These are phyloP conservation scores for Pezicula carpinea DNA, from an alignment of 2,329 filamentous ascomycete genomes.

Conservation along the genomic window DNA sequence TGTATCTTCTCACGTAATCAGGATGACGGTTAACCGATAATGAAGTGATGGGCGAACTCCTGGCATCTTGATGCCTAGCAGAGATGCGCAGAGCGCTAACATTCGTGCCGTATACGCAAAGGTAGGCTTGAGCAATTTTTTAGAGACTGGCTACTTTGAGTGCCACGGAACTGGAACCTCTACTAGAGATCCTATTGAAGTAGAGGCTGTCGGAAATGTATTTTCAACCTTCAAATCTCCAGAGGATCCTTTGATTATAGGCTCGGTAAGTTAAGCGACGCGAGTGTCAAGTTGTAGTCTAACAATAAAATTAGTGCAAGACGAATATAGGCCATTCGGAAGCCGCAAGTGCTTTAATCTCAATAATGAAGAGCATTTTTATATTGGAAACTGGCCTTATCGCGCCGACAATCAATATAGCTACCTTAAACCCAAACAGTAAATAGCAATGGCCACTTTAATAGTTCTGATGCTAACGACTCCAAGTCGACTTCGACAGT, in stretches of 20 bases:
- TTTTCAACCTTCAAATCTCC: background rate
- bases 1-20: too few relatives aligned
- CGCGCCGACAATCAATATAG: constrained; percentile 9
- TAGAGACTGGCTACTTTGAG: constrained; percentile 2
- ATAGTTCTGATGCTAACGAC: constrained; percentile 25
- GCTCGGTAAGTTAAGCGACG: constrained; percentile 13
- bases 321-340: constrained; percentile 18
- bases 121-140: background rate
- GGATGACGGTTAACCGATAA: too few relatives aligned
- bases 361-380: constrained; percentile 3
- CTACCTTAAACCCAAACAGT: background rate
- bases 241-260: constrained; percentile 1
- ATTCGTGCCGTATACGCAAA: constrained; percentile 4
- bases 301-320: constrained; percentile 5
- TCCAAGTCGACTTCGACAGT: constrained; percentile 17
- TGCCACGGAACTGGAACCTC: constrained; percentile 6
- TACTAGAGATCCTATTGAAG: constrained; percentile 6
- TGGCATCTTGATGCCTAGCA: constrained; percentile 51
- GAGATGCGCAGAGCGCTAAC: constrained; percentile 32
- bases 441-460: too few relatives aligned
- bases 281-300: background rate
- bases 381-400: constrained; percentile 27
- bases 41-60: constrained; percentile 49
- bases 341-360: constrained; percentile 2
- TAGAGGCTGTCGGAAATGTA: constrained; percentile 1